These are phyloP conservation scores for Mycena galericulata DNA, from an alignment of 768 basidiomycete genomes.

Conservation along the genomic window DNA sequence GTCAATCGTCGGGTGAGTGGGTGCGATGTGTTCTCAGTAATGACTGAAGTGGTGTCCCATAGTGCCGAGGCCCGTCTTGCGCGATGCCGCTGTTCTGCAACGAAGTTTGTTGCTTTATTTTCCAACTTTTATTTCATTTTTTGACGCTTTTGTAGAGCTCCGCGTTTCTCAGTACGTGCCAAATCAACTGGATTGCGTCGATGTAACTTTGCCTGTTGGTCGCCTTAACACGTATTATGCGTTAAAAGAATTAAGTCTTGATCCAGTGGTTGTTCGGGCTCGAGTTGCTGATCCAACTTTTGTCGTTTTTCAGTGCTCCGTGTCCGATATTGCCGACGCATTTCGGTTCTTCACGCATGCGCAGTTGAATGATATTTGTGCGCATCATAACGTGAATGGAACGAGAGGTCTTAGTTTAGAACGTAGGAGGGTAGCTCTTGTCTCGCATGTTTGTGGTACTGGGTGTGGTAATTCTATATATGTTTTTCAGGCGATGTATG, in stretches of 20 bases:
- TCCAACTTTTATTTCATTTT: background rate
- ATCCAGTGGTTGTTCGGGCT: background rate
- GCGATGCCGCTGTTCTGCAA: background rate
- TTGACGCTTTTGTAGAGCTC: background rate
- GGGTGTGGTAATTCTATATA: background rate
- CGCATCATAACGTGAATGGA: background rate
- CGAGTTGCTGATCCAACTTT: background rate
- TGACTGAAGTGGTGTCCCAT: no score
- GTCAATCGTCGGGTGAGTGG: background rate
- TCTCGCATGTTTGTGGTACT: background rate
- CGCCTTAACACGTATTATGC: background rate
- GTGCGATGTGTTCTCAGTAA: background rate
- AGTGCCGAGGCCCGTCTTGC: background rate
- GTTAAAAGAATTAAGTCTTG: background rate
- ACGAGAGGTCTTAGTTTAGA: no score
- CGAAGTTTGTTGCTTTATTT: background rate
- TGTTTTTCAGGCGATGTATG: background rate
- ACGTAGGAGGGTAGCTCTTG: background rate
- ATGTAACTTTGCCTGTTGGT: background rate
- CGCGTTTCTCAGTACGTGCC: background rate
- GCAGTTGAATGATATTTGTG: background rate
- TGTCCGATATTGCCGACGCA: background rate
- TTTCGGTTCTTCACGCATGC: background rate
- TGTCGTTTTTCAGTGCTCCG: background rate
- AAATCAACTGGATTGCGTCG: background rate